Evolutionary conservation across 2,329 filamentous ascomycete genomes (phyloP).

Genomic region (Capronia coronata): DNA sequence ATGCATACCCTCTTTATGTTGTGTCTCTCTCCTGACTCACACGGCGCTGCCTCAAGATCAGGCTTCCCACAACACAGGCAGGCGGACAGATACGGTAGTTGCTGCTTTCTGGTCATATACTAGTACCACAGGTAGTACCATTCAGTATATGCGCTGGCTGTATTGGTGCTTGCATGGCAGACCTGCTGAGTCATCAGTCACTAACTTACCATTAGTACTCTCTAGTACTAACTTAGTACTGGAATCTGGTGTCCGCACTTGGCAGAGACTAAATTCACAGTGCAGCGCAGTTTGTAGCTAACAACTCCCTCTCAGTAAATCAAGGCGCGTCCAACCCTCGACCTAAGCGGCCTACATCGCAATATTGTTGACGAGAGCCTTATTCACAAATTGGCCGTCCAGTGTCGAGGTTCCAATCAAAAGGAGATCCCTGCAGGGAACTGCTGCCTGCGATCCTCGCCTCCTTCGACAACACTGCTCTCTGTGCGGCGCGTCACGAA

Average conservation of each 20-base stretch:
- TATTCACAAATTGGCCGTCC: conserved; percentile 6
- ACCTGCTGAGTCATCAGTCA: too few species aligned
- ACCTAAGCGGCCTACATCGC: conserved; percentile 1
- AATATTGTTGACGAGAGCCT: conserved; percentile 1
- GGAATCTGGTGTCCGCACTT: neutral
- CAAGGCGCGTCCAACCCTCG: conserved; percentile 8
- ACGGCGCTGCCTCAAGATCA: too few species aligned
- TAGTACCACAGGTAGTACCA: too few species aligned
- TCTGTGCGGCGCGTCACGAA: conserved; percentile 19
- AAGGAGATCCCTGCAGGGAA: conserved; percentile 2
- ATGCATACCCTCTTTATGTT: too few species aligned
- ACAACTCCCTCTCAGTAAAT: conserved; percentile 1
- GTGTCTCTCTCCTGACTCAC: too few species aligned
- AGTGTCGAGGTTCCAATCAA: conserved; percentile 2
- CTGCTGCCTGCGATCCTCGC: conserved; percentile 9
- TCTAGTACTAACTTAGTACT: too few species aligned
- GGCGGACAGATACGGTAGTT: too few species aligned
- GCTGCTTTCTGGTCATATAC: too few species aligned
- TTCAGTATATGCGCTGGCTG: too few species aligned
- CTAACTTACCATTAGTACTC: too few species aligned
- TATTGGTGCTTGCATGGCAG: too few species aligned
- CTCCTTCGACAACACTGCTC: conserved; percentile 2
- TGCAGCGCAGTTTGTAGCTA: neutral
- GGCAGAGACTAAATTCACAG: neutral
- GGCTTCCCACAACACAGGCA: too few species aligned